Conservation (phyloP, 228 moss, liverwort and hornwort genomes). For the Sphagnum magellanicum region DNA sequence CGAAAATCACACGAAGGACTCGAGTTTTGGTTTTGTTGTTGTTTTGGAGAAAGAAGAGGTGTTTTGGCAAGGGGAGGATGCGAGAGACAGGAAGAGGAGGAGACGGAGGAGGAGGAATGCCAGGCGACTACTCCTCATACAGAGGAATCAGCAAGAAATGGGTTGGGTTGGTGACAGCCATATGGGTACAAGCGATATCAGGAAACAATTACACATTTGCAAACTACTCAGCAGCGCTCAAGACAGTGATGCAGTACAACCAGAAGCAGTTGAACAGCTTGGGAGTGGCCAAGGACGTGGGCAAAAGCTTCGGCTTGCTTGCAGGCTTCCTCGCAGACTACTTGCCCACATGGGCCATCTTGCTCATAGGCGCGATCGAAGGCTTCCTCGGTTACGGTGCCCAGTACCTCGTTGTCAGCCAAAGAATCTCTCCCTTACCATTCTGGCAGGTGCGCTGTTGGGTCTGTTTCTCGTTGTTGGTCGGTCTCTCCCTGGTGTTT, state of each 20-base stretch:
- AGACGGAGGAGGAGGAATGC: no score
- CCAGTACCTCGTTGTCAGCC: constrained; percentile 67
- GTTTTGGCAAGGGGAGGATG: no score
- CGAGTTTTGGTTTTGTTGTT: no score
- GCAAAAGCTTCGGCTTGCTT: constrained; percentile 74
- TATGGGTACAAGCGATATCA: constrained; percentile 85
- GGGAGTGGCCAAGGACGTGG: constrained; percentile 86
- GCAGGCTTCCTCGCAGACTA: constrained; percentile 68
- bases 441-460: constrained; percentile 58
- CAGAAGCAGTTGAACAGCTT: constrained; percentile 78
- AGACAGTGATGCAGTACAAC: constrained; percentile 54
- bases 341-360: constrained; percentile 68
- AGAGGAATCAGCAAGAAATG: constrained; percentile 49
- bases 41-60: no score
- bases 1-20: no score
- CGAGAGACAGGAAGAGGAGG: no score
- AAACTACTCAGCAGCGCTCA: constrained; percentile 57
- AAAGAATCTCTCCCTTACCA: constrained; percentile 59
- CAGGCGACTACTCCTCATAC: no score
- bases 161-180: constrained; percentile 76
- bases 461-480: no score
- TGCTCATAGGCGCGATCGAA: constrained; percentile 63
- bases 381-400: constrained; percentile 70
- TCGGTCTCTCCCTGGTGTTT: no score
- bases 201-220: constrained; percentile 79